Conservation (phyloP, 2,329 filamentous ascomycete species). For the Nigrospora oryzae region DNA sequence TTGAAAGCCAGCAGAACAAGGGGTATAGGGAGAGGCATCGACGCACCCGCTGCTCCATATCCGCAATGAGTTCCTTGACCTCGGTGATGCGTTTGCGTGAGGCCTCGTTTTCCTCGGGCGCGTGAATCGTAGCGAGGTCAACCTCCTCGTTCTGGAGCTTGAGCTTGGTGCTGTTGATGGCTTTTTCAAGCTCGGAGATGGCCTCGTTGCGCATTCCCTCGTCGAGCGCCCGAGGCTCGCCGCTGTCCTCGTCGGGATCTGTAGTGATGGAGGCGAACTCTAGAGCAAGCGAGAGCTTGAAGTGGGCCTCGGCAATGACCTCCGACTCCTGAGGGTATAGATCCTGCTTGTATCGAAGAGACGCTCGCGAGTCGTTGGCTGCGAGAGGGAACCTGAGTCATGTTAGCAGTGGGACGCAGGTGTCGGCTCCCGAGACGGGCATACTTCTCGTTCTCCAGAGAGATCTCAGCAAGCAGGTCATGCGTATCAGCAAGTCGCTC, state of each 20-base stretch:
- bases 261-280: conserved; percentile 82
- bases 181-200: conserved; percentile 60
- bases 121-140: conserved; percentile 52
- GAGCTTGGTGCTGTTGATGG: conserved; percentile 63
- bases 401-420: conserved; percentile 6
- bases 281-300: conserved; percentile 87
- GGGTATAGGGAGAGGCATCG: conserved; percentile 14
- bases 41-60: conserved; percentile 68
- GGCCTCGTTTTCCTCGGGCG: conserved; percentile 58
- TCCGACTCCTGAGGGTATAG: conserved; percentile 76
- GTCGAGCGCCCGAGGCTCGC: conserved; percentile 48
- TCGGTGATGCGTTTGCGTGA: conserved; percentile 57
- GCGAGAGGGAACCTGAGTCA: conserved; percentile 63
- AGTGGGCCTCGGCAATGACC: conserved; percentile 88
- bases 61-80: conserved; percentile 68
- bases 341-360: conserved; percentile 69
- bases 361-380: conserved; percentile 72
- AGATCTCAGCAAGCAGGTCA: conserved; percentile 90
- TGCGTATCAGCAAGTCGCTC: conserved; percentile 88
- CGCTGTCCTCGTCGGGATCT: conserved; percentile 41
- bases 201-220: conserved; percentile 65
- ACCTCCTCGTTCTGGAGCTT: conserved; percentile 65
- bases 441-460: conserved; percentile 85
- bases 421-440: conserved; percentile 5
- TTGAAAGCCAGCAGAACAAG: conserved; percentile 8